Conservation (phyloP, 345 rosid genomes). For the Eucalyptus pumila region DNA sequence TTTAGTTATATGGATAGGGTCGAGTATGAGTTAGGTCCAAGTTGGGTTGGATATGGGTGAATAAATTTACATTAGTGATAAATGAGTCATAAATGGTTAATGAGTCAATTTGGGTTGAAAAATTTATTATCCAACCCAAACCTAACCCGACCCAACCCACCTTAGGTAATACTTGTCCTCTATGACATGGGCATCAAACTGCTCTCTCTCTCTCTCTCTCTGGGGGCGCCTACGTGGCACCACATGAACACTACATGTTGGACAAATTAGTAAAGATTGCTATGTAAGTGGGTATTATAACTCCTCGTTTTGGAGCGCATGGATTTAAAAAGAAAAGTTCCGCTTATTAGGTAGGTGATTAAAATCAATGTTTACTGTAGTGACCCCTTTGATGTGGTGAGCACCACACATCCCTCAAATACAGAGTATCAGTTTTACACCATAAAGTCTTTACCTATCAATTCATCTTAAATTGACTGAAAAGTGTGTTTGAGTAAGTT, state of each 20-base stretch:
- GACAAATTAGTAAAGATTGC: not conserved
- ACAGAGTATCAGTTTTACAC: not conserved
- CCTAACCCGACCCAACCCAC: too few relatives aligned
- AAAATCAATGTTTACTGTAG: not conserved
- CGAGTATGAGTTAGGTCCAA: accelerated
- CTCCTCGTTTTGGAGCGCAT: not conserved
- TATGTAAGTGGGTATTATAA: not conserved
- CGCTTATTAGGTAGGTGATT: not conserved
- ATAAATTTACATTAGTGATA: too few relatives aligned
- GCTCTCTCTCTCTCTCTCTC: not conserved
- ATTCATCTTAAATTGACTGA: not conserved
- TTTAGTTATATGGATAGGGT: too few relatives aligned
- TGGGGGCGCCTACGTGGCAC: accelerated
- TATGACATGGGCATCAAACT: not conserved
- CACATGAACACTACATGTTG: not conserved
- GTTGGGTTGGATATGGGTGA: too few relatives aligned
- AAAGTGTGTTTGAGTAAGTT: not conserved
- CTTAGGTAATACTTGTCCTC: accelerated
- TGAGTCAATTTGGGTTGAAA: too few relatives aligned
- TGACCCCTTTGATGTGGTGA: not conserved
- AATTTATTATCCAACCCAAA: too few relatives aligned
- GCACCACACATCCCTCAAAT: not conserved
- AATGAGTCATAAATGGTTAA: too few relatives aligned
- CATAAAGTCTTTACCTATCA: not conserved
- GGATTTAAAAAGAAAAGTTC: not conserved